phyloP scores from a whole-genome alignment of 1,139 yeast genomes.

The Magnusiomyces suaveolens region DNA sequence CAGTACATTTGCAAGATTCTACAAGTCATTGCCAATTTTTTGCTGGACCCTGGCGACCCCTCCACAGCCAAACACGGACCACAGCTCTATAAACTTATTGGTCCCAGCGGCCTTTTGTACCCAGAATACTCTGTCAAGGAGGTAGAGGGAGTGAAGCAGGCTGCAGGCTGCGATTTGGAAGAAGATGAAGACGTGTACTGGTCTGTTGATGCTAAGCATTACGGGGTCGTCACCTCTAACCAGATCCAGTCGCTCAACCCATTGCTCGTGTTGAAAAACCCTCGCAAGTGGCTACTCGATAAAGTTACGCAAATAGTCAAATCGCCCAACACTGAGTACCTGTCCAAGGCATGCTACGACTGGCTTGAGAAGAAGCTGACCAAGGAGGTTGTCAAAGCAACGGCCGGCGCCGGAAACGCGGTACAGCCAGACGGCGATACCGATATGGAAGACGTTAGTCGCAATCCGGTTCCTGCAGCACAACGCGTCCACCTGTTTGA shows the following conservation, averaged over 20 bases:
- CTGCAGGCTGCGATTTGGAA: neutral
- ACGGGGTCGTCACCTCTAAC: neutral
- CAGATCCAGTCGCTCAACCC: neutral
- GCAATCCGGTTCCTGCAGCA: neutral
- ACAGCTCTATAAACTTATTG: neutral
- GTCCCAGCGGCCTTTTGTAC: neutral
- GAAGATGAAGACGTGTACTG: neutral
- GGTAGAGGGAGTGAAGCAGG: neutral
- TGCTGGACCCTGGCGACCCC: neutral
- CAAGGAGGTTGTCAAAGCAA: neutral
- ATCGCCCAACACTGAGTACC: neutral
- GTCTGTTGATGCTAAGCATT: neutral
- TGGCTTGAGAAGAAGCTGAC: neutral
- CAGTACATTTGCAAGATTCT: neutral
- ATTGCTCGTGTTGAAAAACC: neutral
- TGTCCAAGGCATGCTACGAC: neutral
- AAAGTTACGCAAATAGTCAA: neutral
- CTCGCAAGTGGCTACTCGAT: neutral
- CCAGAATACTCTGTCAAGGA: neutral
- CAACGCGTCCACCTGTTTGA: neutral
- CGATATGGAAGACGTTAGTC: neutral
- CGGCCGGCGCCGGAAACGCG: no score
- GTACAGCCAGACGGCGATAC: neutral
- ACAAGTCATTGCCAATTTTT: neutral
- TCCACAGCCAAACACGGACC: neutral